Conservation (phyloP, 2,329 filamentous ascomycete species). For the Diaporthe sp. region DNA sequence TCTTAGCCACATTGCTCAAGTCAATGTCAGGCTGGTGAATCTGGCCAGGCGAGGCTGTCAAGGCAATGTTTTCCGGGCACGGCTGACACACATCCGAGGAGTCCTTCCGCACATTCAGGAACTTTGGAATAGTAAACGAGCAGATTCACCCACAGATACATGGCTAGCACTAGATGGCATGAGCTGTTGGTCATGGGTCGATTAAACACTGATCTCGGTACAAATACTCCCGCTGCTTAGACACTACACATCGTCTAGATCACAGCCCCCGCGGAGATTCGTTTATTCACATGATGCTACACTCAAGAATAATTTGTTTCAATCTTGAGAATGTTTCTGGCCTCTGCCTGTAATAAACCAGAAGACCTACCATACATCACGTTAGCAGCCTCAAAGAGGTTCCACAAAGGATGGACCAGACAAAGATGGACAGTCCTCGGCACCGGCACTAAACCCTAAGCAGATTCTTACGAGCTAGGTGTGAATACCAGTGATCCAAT, state of each 20-base stretch:
- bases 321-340: accelerated
- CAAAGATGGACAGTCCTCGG: too few species aligned
- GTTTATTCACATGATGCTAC: not conserved
- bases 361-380: not conserved
- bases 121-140: too few species aligned
- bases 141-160: too few species aligned
- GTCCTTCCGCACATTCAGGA: too few species aligned
- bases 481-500: too few species aligned
- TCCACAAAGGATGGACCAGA: too few species aligned
- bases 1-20: not conserved
- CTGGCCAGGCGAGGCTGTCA: not conserved
- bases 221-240: not conserved
- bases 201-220: not conserved
- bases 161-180: too few species aligned
- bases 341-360: not conserved
- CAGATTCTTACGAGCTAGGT: not conserved
- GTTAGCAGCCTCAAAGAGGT: not conserved
- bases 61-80: not conserved
- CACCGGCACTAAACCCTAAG: not conserved
- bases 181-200: too few species aligned
- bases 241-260: too few species aligned
- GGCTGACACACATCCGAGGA: too few species aligned
- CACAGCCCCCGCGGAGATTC: too few species aligned
- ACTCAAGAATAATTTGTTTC: not conserved
- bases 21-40: not conserved